phyloP scores from a whole-genome alignment of 352 stramenopile species.

The Globisporangium sylvaticum region DNA sequence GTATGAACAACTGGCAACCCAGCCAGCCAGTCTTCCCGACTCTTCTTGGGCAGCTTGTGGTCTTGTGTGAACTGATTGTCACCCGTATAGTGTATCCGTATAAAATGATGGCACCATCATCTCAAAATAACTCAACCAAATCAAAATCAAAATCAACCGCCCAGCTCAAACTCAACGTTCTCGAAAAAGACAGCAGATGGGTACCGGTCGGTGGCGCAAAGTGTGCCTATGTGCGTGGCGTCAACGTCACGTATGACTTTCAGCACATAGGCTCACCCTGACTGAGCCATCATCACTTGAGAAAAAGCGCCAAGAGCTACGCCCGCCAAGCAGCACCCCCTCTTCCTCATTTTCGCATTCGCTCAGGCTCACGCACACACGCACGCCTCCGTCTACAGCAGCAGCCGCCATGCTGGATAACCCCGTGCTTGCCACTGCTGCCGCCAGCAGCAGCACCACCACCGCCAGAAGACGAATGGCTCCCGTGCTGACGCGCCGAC shows the following conservation, averaged over 20 bases:
- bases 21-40: not conserved
- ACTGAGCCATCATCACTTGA: not conserved
- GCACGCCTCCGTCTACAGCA: not conserved
- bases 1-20: not conserved
- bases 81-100: no score
- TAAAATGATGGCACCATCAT: not conserved
- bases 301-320: slow-evolving; percentile 6
- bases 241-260: slow-evolving; percentile 2
- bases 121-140: not conserved
- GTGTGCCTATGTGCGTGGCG: not conserved
- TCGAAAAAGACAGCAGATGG: not conserved
- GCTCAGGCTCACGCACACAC: not conserved
- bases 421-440: not conserved
- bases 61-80: not conserved
- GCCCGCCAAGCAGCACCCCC: not conserved
- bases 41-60: not conserved
- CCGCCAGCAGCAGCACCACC: not conserved
- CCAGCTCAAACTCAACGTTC: slow-evolving; percentile 4
- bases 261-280: not conserved
- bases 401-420: not conserved
- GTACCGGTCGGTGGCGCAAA: slow-evolving; percentile 1
- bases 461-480: not conserved
- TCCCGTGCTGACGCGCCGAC: not conserved
- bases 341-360: not conserved
- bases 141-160: not conserved